Evolutionary conservation across 345 rosid genomes (phyloP), one percentile per base, ranked within the genome.

Genomic region (Hirschfeldia incana): DNA sequence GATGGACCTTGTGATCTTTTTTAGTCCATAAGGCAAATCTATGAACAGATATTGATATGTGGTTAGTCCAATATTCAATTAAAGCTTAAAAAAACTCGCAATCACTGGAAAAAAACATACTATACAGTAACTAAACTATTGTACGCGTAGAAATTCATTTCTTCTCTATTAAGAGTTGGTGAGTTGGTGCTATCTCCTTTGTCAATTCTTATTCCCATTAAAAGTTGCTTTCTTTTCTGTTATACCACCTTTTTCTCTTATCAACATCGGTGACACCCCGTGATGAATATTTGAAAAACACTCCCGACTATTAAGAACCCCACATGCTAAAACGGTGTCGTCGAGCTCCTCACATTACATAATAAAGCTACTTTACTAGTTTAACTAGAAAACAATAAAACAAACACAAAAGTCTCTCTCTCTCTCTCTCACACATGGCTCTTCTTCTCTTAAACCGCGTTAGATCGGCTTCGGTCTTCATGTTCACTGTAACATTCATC

Each of bases 381-480:
- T 29, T 21, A 76, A 76, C 64, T 4, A 37, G 12, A 2, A 66
- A 37, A 21, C 8, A 51, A 60, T 34, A 59, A 65, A 30, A 59
- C 6, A 42, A 42, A 42, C 21, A 42, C 49, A 11, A 32, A 57
- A 57, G 9, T 12, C 72, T 36, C 74, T 75, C 66, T 55, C 30
- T 44, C 51, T n/a, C 55, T 49, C 55, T 5, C 55, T 49, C 42
- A n/a, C 78, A 69, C 76, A 80, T 80, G 83, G 79, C 83, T 69
- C 79, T 29, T 53, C 26, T 16, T 53, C 26, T 16, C 60, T 53
- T 68, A 75, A 80, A 80, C 76, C 83, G 76, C 80, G 79, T 75
- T 58, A 70, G 68, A 80, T 72, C 82, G 32, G 30, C 71, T 4
- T 58, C 76, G 39, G 34, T 65, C 71, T 71, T 51, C 37, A 8